These are phyloP conservation scores for Zychaea mexicana DNA, from an alignment of 371 early-diverging fungal species.

Conservation along the genomic window DNA sequence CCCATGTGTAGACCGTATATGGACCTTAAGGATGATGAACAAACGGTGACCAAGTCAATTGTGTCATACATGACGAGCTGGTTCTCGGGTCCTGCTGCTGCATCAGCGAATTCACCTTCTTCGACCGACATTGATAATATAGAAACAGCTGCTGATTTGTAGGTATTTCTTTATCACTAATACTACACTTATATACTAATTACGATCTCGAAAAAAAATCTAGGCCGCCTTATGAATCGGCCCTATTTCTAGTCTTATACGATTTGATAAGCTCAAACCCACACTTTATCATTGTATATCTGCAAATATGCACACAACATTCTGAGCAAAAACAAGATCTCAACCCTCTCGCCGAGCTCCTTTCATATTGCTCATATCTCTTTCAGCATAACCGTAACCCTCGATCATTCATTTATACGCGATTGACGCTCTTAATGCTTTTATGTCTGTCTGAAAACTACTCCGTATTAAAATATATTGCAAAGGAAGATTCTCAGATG, in stretches of 20 bases:
- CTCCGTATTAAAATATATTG: conserved; percentile 25
- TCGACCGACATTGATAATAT: conserved; percentile 33
- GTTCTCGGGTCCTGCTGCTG: conserved; percentile 34
- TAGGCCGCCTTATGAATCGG: conserved; percentile 49
- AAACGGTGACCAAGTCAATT: conserved; percentile 41
- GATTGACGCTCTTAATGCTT: conserved; percentile 41
- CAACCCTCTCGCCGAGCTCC: conserved; percentile 30
- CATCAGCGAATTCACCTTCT: conserved; percentile 13
- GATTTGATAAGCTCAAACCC: conserved; percentile 50
- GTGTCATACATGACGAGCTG: conserved; percentile 52
- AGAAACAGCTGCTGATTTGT: conserved; percentile 42
- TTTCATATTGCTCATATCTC: conserved; percentile 53
- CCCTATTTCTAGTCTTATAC: conserved; percentile 44
- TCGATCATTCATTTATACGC: conserved; percentile 45
- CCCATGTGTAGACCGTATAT: conserved; percentile 36
- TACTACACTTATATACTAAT: background rate
- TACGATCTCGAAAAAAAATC: background rate
- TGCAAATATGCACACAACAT: conserved; percentile 12
- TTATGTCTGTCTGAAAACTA: conserved; percentile 45
- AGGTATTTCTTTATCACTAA: conserved; percentile 11
- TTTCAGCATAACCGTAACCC: conserved; percentile 53
- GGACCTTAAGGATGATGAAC: conserved; percentile 51
- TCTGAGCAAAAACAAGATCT: conserved; percentile 10
- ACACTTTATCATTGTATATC: conserved; percentile 16
- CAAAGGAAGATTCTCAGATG: conserved; percentile 16